These are phyloP conservation scores for Hypoxylon cercidicola DNA, from an alignment of 495 filamentous ascomycete species.

Conservation along the genomic window DNA sequence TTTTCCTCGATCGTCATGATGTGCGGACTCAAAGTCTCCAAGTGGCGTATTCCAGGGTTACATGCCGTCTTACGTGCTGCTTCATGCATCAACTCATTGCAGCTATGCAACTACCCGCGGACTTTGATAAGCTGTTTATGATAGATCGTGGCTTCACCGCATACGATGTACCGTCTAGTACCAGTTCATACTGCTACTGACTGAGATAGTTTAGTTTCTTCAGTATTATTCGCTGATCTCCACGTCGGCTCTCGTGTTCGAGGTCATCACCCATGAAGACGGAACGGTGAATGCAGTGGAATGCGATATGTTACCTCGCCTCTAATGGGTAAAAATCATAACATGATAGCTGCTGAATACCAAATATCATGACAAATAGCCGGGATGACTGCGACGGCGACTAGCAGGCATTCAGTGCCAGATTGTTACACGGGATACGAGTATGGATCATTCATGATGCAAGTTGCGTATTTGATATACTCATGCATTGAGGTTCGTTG, in stretches of 20 bases:
- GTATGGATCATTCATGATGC: neutral
- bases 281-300: slow-evolving; percentile 1
- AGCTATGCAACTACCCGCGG: neutral
- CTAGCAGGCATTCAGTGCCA: slow-evolving; percentile 1
- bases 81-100: neutral
- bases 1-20: too few relatives aligned
- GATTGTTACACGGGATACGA: slow-evolving; percentile 1
- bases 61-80: slow-evolving; percentile 1
- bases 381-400: slow-evolving; percentile 1
- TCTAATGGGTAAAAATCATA: slow-evolving; percentile 1
- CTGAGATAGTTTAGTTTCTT: slow-evolving; percentile 1
- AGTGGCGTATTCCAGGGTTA: neutral
- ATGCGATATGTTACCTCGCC: slow-evolving; percentile 1
- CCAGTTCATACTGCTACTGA: slow-evolving; percentile 2
- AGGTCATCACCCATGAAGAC: slow-evolving; percentile 1
- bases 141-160: neutral
- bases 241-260: slow-evolving; percentile 1
- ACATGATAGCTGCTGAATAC: slow-evolving; percentile 2
- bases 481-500: slow-evolving; percentile 1
- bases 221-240: slow-evolving; percentile 1
- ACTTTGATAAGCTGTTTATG: slow-evolving; percentile 2
- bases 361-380: slow-evolving; percentile 2
- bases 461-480: slow-evolving; percentile 1
- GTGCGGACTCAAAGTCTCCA: slow-evolving; percentile 1
- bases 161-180: slow-evolving; percentile 2